Base-by-base conservation (phyloP, 2,329 filamentous ascomycete genomes). In the Trichoderma guizhouense region DNA sequence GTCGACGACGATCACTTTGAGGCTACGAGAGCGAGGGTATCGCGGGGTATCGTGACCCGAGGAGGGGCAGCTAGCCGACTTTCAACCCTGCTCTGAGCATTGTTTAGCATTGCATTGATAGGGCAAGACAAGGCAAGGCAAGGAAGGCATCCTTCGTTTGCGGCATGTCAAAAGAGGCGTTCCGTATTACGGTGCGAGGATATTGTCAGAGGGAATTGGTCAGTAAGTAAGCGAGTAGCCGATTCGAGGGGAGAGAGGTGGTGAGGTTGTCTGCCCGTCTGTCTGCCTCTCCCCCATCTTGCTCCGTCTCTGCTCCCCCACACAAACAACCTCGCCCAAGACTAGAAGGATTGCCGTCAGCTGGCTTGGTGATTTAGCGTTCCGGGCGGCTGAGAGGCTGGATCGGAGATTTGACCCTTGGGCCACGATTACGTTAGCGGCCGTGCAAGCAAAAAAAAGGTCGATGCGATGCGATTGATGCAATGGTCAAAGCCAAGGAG, bases 11-110 rank as follows among this genome's bases (percentile, higher is more conserved):
- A 69, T 69, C 66, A 69, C 32, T 58, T 36, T 34, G 5, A 14
- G 43, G 43, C 43, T 3, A 21, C 43, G 43, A 51, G 43, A 51
- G n/a, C 43, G 26, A 60, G 53, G 34, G 32, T 32, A 69, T 66
- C 69, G 69, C 69, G 69, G 69, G 61, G 69, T 71, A 71, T 71
- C 62, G 58, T 47, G 60, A 57, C 60, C 68, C 51, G 51, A 57
- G 55, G 66, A 69, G 66, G 55, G 55, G 55, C 66, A 69, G 18
- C 34, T 34, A 9, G 51, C 34, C 34, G 14, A 51, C 34, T 28
- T n/a, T 39, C 55, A 60, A 68, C 53, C 65, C 65, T 68, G 65
- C 53, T 51, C 14, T 30, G 18, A 65, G 63, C 43, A 65, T 53
- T 53, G 34, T n/a, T 18, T 14, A 7, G 18, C 7, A 21, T 3